Evolutionary conservation across 176 grass and related monocot species (phyloP), one percentile per base, ranked within the genome.

Genomic region (Eragrostis nindensis): DNA sequence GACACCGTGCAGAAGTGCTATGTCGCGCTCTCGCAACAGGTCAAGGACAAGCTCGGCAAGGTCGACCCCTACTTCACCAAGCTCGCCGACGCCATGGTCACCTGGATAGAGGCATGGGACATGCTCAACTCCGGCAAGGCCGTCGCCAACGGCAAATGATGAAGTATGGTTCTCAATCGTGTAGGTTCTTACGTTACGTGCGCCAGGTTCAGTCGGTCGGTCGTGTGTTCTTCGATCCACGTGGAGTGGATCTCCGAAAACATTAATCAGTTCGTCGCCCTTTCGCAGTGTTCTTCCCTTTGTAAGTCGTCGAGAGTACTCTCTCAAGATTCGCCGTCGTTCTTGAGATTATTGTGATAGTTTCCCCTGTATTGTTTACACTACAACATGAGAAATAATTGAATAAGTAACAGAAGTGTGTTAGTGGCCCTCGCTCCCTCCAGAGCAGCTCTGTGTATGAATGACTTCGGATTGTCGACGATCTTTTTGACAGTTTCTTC

Each of bases 1-100:
- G 83, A 73, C 67, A 86, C 90, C 50, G 86, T 92, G 16, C 90
- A 92, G 56, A 82, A 92, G 77, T 92, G 90, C 86, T 92, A 92
- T 48, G 7, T 88, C 42, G 73, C 71, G 70, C 90, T 92, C 52
- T 85, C 90, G 14, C 59, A 92, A 27, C 78, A 86, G 83, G 86
- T 92, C 71, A 92, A 30, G 78, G 86, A 92, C 19, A 92, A 83
- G 65, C 72, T 88, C 39, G 73, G 86, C 45, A 40, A 65, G 68
- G 17, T 78, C 62, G 68, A 76, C 73, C 55, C 73, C 11, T 76
- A 76, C 39, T 76, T 76, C 73, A 45, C 55, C 55, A 76, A 45
- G 73, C 73, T 76, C 55, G 73, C 39, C 36, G 55, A 76, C 73
- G 73, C 73, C 73, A 76, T 76, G 73, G 73, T 76, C 38, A 62